Percentiles rank a stretch among this genome's conserved stretches.
Evolutionary conservation across 805 yeast genomes (phyloP).

Genomic region (Spathaspora gorwiae): DNA sequence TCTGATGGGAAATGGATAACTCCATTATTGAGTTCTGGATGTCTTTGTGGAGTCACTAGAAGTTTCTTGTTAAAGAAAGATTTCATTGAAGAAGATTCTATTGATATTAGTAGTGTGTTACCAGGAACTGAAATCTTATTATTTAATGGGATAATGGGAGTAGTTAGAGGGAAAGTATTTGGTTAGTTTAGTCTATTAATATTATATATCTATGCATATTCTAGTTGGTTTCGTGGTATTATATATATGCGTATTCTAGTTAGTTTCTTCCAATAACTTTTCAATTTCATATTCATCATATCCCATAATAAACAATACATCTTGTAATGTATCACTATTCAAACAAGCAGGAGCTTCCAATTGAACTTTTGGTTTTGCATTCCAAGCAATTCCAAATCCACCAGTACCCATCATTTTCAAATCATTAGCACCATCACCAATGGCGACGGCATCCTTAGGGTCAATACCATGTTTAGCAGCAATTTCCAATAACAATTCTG

Average conservation of each 20-base stretch:
- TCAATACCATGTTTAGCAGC: conserved; percentile 53
- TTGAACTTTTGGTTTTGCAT: conserved; percentile 93
- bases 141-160: conserved; percentile 83
- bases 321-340: conserved; percentile 69
- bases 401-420: conserved; percentile 86
- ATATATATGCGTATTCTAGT: neutral
- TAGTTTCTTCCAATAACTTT: neutral
- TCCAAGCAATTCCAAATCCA: conserved; percentile 95
- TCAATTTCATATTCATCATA: conserved; percentile 52
- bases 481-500: conserved; percentile 59
- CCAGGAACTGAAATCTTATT: conserved; percentile 69
- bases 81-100: conserved; percentile 48
- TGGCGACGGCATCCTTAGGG: conserved; percentile 61
- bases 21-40: conserved; percentile 74
- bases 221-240: neutral
- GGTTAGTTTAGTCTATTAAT: neutral
- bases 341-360: conserved; percentile 73
- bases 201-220: neutral
- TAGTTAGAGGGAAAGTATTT: conserved; percentile 54
- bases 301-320: conserved; percentile 79
- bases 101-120: conserved; percentile 42
- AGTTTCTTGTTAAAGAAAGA: conserved; percentile 55
- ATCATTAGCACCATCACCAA: conserved; percentile 98
- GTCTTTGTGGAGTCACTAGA: conserved; percentile 80
- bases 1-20: conserved; percentile 62